Conservation (phyloP, 73 alveolate species). For the Paramecium biaurelia region DNA sequence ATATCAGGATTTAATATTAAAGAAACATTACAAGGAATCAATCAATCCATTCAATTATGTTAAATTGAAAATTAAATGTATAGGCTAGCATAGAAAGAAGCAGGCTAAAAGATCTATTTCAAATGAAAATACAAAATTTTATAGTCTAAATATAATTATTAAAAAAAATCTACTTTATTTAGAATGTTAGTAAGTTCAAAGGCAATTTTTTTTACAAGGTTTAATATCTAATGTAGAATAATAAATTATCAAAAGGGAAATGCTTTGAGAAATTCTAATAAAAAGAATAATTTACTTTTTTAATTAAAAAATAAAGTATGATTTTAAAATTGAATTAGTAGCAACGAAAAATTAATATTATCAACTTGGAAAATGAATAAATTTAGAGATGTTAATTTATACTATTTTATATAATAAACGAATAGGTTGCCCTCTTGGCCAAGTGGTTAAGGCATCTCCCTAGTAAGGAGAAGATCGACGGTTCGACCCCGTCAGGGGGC, state of each 20-base stretch:
- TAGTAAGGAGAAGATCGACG: slow-evolving; percentile 98
- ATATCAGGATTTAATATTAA: no score
- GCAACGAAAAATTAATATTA: not conserved
- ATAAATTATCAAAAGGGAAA: not conserved
- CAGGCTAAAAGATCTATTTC: no score
- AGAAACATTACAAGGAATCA: no score
- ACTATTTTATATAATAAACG: not conserved
- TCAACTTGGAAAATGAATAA: not conserved
- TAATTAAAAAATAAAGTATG: not conserved
- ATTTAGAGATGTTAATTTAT: not conserved
- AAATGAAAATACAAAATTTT: no score
- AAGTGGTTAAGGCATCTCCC: slow-evolving; percentile 98
- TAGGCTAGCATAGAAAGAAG: not conserved
- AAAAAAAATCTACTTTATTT: no score
- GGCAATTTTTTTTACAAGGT: no score
- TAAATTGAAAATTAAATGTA: not conserved
- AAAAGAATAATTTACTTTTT: not conserved
- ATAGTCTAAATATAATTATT: no score
- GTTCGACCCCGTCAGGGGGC: slow-evolving; percentile 99
- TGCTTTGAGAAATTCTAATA: not conserved
- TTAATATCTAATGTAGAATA: not conserved
- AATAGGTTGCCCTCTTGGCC: slow-evolving; percentile 92
- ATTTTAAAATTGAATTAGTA: not conserved
- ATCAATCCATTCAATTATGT: not conserved
- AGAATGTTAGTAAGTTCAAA: no score